A percentile compares a stretch with the other conserved stretches of the same genome.
phyloP scores from a whole-genome alignment of 164 flowering plant species.

The Liquidambar formosana region DNA sequence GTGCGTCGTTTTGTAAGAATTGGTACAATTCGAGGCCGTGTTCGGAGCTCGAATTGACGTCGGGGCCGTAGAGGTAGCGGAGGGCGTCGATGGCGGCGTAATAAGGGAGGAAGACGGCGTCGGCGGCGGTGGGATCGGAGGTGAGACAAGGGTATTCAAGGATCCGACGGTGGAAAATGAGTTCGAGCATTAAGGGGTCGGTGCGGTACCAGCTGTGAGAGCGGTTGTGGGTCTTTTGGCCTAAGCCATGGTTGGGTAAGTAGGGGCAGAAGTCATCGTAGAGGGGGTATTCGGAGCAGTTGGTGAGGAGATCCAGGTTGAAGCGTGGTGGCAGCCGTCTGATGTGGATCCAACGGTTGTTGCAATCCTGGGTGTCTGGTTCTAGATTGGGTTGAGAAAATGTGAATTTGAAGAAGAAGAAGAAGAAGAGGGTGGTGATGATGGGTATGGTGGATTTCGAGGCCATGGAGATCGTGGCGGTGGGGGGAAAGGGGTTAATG shows the following conservation, averaged over 20 bases:
- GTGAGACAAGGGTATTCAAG: slow-evolving; percentile 91
- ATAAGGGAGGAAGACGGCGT: slow-evolving; percentile 84
- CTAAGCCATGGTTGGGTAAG: slow-evolving; percentile 86
- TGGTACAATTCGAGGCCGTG: slow-evolving; percentile 67
- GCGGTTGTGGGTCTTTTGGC: slow-evolving; percentile 78
- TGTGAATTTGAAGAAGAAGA: slow-evolving; percentile 7
- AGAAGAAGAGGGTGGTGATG: slow-evolving; percentile 15
- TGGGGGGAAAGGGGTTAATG: neutral
- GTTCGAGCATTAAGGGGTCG: slow-evolving; percentile 74
- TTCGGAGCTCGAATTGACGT: slow-evolving; percentile 45
- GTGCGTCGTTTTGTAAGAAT: slow-evolving; percentile 38
- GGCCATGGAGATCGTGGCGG: slow-evolving; percentile 7
- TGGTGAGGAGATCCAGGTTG: slow-evolving; percentile 75
- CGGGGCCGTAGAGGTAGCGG: slow-evolving; percentile 75
- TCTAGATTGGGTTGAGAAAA: slow-evolving; percentile 16
- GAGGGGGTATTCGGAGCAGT: slow-evolving; percentile 73
- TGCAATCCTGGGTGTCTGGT: slow-evolving; percentile 38
- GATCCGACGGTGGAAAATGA: slow-evolving; percentile 84
- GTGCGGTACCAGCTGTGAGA: slow-evolving; percentile 94
- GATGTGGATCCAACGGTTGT: slow-evolving; percentile 67
- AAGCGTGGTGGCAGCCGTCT: slow-evolving; percentile 74
- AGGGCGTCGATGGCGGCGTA: slow-evolving; percentile 70
- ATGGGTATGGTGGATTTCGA: neutral
- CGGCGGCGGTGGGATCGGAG: slow-evolving; percentile 55
- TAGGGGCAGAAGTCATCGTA: slow-evolving; percentile 69